Evolutionary conservation across 352 stramenopile genomes (phyloP).

Genomic region (Globisporangium emineosum): DNA sequence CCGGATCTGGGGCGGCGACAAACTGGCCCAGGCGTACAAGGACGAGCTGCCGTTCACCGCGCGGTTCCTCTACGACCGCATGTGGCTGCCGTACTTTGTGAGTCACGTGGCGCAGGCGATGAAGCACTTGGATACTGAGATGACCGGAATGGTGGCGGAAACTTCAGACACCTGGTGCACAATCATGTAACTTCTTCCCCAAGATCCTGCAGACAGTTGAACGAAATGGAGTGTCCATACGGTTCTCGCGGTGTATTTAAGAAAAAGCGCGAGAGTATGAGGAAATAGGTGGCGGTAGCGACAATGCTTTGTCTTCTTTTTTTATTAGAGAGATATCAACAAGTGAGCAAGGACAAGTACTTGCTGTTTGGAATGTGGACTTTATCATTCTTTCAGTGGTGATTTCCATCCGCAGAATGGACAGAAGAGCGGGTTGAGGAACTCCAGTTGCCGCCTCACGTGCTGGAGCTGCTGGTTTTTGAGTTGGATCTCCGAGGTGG

Average conservation of each 20-base stretch:
- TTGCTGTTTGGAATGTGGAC: background rate
- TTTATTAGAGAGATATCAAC: slow-evolving; percentile 7
- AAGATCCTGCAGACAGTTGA: background rate
- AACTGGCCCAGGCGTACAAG: slow-evolving; percentile 58
- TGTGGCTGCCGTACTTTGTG: slow-evolving; percentile 74
- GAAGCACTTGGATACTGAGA: slow-evolving; percentile 57
- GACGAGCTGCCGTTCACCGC: slow-evolving; percentile 73
- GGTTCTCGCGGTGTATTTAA: slow-evolving; percentile 15
- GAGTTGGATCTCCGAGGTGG: slow-evolving; percentile 25
- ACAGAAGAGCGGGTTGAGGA: slow-evolving; percentile 35
- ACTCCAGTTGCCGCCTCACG: slow-evolving; percentile 35
- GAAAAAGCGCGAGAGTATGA: slow-evolving; percentile 1
- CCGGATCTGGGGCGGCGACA: slow-evolving; percentile 61
- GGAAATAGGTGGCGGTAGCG: background rate
- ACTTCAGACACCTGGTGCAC: slow-evolving; percentile 57
- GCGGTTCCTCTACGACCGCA: slow-evolving; percentile 75
- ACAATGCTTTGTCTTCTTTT: background rate
- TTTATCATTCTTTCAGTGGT: background rate
- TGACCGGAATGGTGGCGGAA: slow-evolving; percentile 28
- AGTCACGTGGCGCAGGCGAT: slow-evolving; percentile 66
- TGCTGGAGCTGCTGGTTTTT: slow-evolving; percentile 23
- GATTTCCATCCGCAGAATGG: slow-evolving; percentile 41
- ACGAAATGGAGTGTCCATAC: background rate
- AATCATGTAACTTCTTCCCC: slow-evolving; percentile 36
- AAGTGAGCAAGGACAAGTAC: background rate